Evolutionary conservation across 805 yeast genomes (phyloP).

Genomic region (Hemisphaericaspora nanyangensis): DNA sequence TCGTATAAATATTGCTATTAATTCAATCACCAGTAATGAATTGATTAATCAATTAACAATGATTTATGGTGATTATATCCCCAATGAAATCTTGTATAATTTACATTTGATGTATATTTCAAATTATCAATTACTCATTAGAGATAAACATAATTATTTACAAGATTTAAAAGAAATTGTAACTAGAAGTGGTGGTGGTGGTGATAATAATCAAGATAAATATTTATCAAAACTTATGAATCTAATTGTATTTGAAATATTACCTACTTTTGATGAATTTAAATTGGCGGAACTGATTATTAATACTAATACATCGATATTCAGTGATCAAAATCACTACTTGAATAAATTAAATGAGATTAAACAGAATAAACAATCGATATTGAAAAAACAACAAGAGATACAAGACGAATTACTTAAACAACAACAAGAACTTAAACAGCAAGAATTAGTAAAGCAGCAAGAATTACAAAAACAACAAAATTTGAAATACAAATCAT

Average conservation of each 20-base stretch:
- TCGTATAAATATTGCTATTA: slow-evolving; percentile 1
- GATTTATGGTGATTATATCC: slow-evolving; percentile 17
- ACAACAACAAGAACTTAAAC: slow-evolving; percentile 8
- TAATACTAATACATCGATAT: slow-evolving; percentile 17
- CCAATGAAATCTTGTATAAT: slow-evolving; percentile 31
- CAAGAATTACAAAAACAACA: slow-evolving; percentile 15
- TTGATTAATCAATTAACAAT: slow-evolving; percentile 1
- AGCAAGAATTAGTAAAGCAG: slow-evolving; percentile 9
- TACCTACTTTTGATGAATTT: slow-evolving; percentile 26
- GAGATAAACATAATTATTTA: slow-evolving; percentile 8
- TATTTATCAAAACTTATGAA: slow-evolving; percentile 24
- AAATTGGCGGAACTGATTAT: slow-evolving; percentile 25
- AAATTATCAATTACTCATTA: slow-evolving; percentile 17
- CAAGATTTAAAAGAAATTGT: slow-evolving; percentile 7
- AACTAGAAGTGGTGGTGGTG: slow-evolving; percentile 3
- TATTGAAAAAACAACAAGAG: slow-evolving; percentile 3
- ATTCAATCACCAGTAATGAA: slow-evolving; percentile 6
- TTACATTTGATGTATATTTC: slow-evolving; percentile 26
- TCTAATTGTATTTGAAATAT: slow-evolving; percentile 31
- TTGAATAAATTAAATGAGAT: slow-evolving; percentile 12
- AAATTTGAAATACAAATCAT: slow-evolving; percentile 17
- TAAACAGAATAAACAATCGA: slow-evolving; percentile 6
- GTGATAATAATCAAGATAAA: slow-evolving; percentile 6
- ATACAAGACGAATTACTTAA: slow-evolving; percentile 8
- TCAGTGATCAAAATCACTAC: slow-evolving; percentile 6